Evolutionary conservation across 2,329 filamentous ascomycete genomes (phyloP), one percentile per base, ranked within the genome.

Genomic region (Scytalidium sp.): DNA sequence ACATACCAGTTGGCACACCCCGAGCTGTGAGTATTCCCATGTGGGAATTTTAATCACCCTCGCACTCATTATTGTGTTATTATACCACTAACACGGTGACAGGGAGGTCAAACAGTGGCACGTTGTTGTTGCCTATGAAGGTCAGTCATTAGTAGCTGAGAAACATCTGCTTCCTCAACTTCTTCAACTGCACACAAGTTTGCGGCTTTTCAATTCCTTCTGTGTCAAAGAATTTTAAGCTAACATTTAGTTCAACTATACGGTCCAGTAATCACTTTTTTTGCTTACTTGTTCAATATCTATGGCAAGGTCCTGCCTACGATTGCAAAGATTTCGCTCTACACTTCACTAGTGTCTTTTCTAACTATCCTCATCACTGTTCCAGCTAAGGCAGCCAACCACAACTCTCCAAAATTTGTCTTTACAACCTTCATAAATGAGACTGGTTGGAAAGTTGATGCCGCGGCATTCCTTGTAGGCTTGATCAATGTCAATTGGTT

Each of bases 1-100:
- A 78, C 76, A 59, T 79, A 72, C 62, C 74, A 78, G 55, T 59
- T 80, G 48, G 64, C 67, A 11, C 74, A 80, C 64, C 75, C 77
- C 8, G 70, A 74, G 43, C 72, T 79, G 76, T 80, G 65, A 66
- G 74, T 64, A 10, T 4, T 23, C 17, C 42, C n/a, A n/a, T n/a
- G n/a, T n/a, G n/a, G n/a, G n/a, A n/a, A n/a, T n/a, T n/a, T n/a
- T n/a, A n/a, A n/a, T n/a, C n/a, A n/a, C n/a, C n/a, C n/a, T n/a
- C n/a, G n/a, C n/a, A n/a, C n/a, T n/a, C n/a, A n/a, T n/a, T n/a
- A n/a, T 32, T 27, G 20, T 41, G 19, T 17, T 17, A 19, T 40
- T 29, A n/a, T 39, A 45, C 46, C 46, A 5, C 40, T 25, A 15
- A 21, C 23, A 40, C 17, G 19, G 19, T 39, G 39, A 42, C 13